A percentile compares a stretch with the other conserved stretches of the same genome.
These are phyloP conservation scores for Vicia faba DNA, from an alignment of 306 rosid species.

Conservation along the genomic window DNA sequence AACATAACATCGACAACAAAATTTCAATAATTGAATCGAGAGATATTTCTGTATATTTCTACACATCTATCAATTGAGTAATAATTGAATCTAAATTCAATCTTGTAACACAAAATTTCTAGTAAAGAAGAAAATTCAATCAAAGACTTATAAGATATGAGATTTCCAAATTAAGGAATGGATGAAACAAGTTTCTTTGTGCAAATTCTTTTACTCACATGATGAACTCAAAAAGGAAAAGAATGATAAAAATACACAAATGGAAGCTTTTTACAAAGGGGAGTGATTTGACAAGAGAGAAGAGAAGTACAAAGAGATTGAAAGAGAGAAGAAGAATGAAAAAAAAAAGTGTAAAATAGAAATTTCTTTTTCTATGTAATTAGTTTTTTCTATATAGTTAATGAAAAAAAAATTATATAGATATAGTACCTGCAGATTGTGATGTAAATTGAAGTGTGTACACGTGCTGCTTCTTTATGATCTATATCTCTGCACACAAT, in stretches of 20 bases:
- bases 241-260: conserved; percentile 22
- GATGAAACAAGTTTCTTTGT: conserved; percentile 14
- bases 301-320: neutral
- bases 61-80: too few species aligned
- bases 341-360: conserved; percentile 24
- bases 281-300: conserved; percentile 11
- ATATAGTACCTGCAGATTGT: conserved; percentile 57
- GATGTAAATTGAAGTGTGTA: conserved; percentile 53
- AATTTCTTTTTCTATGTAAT: conserved; percentile 39
- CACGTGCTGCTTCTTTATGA: conserved; percentile 88
- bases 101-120: conserved; percentile 7
- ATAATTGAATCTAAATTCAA: conserved; percentile 31
- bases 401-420: conserved; percentile 32
- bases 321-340: conserved; percentile 16
- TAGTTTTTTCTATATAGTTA: conserved; percentile 21
- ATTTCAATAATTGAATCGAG: too few species aligned
- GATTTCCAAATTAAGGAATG: neutral
- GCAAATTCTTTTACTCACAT: neutral
- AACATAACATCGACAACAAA: neutral
- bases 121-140: conserved; percentile 28
- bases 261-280: conserved; percentile 37
- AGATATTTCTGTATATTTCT: too few species aligned
- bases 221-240: conserved; percentile 13
- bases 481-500: conserved; percentile 44
- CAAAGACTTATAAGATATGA: neutral